Base-by-base conservation (phyloP, 805 yeast genomes). In the Danielia oregonensis region DNA sequence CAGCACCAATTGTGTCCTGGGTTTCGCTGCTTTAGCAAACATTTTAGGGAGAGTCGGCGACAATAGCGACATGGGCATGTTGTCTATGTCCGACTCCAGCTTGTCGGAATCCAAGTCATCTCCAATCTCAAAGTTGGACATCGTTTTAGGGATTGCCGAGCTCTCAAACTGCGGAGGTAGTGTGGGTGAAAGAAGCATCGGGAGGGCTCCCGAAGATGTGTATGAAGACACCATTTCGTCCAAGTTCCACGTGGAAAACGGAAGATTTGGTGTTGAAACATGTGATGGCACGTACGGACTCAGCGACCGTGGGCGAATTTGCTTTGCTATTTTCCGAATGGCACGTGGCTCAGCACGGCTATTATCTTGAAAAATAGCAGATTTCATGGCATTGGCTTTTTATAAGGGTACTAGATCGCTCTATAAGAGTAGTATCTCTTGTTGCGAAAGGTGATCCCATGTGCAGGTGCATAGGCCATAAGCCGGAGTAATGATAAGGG, bases 101-200 rank as follows among this genome's bases (percentile, higher is more conserved):
- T 39, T 30, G 14, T 32, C 39, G 9, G 23, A 13, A n/a, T 30
- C 36, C 14, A 29, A 30, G 11, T 39, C 44, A 17, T 42, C 43
- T 15, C 32, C 33, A 11, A 32, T 22, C n/a, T 27, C 43, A 3
- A 24, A 18, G n/a, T 30, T 35, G 14, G 28, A 24, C 3, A 6
- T 8, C 15, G 11, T 11, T 10, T 24, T 16, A 13, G 16, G 24
- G 4, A 19, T 10, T 14, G 34, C 39, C 7, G 35, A 32, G 14
- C 40, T 43, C n/a, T 32, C 40, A 16, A 38, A 44, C 12, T 39
- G 33, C 10, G 52, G 51, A 3, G 71, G 72, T 5, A 67, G 40
- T 1, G 65, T 58, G 1, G 72, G 72, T 5, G 70, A 63, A 17
- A 67, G 49, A 5, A 57, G 59, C 1, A 65, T 60, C 5, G 72